Base-by-base conservation (phyloP, 441 rosid species). In the Brassica balearica region DNA sequence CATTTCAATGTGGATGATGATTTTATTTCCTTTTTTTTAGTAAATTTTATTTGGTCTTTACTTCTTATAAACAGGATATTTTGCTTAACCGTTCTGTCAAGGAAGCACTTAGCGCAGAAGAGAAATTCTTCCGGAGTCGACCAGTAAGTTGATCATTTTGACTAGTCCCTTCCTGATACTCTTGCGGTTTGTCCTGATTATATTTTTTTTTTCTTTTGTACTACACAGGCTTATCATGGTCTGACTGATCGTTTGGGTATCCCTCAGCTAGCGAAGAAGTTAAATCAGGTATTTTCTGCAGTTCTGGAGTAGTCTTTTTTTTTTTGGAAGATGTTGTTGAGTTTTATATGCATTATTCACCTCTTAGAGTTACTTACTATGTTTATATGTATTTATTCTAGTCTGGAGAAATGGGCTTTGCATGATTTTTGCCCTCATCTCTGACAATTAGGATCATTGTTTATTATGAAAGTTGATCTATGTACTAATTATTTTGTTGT, bases 261-360 rank as follows among this genome's bases (percentile, higher is more conserved):
- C 70, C n/a, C 91, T 63, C 86, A 87, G 80, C 86, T 88, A 73
- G 92, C 91, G 20, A 87, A 87, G 81, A 88, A 85, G 88, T 78
- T 90, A 78, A 88, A 90, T 80, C 90, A 86, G 91, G 95, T 88
- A 65, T 74, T 5, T 69, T 65, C 36, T 53, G 63, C 72, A 65
- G 25, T 46, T 58, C 55, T 69, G 15, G 78, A 55, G 34, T 51
- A 6, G 0, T 61, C 12, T 19, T 19, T 19, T 64, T 8, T n/a
- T 60, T 41, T 60, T 19, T 19, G 55, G 3, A 34, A 1, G 43
- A 19, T 69, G 29, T 38, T 55, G 38, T 14, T 23, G 32, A 61
- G 65, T 60, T 23, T 10, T 12, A 43, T 43, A 4, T 65, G 36
- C 75, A 72, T 12, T 65, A 12, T 58, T 56, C 23, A 56, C 19